Evolutionary conservation across 352 stramenopile species (phyloP).

Genomic region (Phytophthora colocasiae): DNA sequence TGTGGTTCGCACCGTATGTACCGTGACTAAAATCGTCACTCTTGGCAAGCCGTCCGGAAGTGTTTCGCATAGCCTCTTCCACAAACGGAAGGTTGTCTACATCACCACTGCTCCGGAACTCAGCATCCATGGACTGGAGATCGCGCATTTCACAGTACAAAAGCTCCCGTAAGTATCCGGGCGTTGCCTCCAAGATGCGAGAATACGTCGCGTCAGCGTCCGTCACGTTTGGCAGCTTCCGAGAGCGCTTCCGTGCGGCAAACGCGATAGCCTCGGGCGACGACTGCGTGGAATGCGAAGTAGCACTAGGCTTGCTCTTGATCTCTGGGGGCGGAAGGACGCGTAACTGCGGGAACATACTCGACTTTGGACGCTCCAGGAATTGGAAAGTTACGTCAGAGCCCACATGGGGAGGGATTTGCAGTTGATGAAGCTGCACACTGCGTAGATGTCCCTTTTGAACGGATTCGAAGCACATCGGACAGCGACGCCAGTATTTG

Average conservation of each 20-base stretch:
- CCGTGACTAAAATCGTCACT: conserved; percentile 24
- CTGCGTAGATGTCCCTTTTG: conserved; percentile 84
- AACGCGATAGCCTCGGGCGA: conserved; percentile 29
- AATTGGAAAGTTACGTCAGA: conserved; percentile 74
- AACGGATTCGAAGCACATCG: conserved; percentile 89
- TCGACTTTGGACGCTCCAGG: conserved; percentile 71
- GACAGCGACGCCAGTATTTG: conserved; percentile 89
- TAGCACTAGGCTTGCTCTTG: conserved; percentile 9
- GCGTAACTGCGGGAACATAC: conserved; percentile 72
- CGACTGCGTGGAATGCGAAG: conserved; percentile 2
- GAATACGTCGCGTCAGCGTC: conserved; percentile 72
- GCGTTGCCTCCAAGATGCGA: conserved; percentile 76
- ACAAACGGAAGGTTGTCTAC: conserved; percentile 82
- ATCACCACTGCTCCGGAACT: conserved; percentile 76
- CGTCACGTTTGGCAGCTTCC: conserved; percentile 71
- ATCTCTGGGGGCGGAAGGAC: conserved; percentile 15
- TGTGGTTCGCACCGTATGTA: conserved; percentile 19
- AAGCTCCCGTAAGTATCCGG: conserved; percentile 69
- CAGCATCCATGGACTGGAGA: conserved; percentile 71
- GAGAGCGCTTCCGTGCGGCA: conserved; percentile 45
- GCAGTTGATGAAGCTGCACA: conserved; percentile 66
- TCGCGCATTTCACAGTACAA: conserved; percentile 72
- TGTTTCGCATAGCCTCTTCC: conserved; percentile 79
- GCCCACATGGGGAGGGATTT: conserved; percentile 64
- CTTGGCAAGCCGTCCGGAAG: conserved; percentile 60